These are phyloP conservation scores for Vitis hybrid DNA, from an alignment of 177 flowering plant genomes.

Conservation along the genomic window DNA sequence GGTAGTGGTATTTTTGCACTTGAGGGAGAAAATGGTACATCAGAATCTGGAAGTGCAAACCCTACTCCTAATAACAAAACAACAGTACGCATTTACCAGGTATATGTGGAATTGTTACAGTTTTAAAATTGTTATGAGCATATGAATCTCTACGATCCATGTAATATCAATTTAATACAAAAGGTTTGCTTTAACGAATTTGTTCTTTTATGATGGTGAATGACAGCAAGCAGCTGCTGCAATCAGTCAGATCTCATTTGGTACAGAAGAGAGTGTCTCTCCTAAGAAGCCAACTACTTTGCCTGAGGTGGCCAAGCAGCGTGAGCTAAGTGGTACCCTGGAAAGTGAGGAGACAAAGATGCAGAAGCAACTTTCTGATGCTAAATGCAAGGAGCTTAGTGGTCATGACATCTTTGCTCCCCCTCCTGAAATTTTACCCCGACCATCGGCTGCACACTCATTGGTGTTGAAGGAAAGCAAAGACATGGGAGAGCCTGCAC, in stretches of 20 bases:
- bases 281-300: conserved; percentile 77
- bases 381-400: conserved; percentile 85
- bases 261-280: conserved; percentile 70
- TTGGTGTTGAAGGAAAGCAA: conserved; percentile 56
- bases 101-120: conserved; percentile 17
- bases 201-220: neutral
- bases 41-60: conserved; percentile 47
- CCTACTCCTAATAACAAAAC: conserved; percentile 54
- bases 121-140: neutral
- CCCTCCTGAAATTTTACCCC: conserved; percentile 73
- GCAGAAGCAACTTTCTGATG: conserved; percentile 80
- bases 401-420: conserved; percentile 94
- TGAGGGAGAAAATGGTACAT: conserved; percentile 49
- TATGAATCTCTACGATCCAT: neutral
- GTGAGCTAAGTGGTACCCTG: conserved; percentile 85
- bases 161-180: neutral
- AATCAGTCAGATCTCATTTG: conserved; percentile 91
- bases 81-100: conserved; percentile 86
- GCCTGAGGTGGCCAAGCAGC: conserved; percentile 93
- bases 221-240: conserved; percentile 78
- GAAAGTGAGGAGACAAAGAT: conserved; percentile 68
- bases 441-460: conserved; percentile 55
- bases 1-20: conserved; percentile 88
- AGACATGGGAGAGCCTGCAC: conserved; percentile 62
- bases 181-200: neutral